phyloP scores from a whole-genome alignment of 2,329 filamentous ascomycete species.

The Penicillium sp. region DNA sequence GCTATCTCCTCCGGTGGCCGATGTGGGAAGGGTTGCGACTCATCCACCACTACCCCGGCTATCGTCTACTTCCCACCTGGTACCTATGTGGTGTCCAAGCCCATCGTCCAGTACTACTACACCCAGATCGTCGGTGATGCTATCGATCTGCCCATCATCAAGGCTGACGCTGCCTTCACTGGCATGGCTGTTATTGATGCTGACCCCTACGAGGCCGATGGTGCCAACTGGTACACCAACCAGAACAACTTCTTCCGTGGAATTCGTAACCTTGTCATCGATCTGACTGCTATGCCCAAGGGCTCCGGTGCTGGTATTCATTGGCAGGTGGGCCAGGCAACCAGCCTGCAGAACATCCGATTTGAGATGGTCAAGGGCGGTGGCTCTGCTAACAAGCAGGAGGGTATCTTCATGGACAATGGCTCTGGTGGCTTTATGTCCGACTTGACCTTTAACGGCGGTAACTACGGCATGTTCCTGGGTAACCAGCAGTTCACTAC shows the following conservation, averaged over 20 bases:
- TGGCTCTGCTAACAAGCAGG: conserved; percentile 64
- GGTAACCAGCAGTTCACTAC: conserved; percentile 87
- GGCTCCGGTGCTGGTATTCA: conserved; percentile 69
- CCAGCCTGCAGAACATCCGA: conserved; percentile 75
- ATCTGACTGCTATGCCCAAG: conserved; percentile 65
- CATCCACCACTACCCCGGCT: conserved; percentile 77
- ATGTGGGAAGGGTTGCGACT: conserved; percentile 80
- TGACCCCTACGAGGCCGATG: conserved; percentile 72
- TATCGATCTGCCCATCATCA: conserved; percentile 68
- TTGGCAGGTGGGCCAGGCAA: conserved; percentile 84
- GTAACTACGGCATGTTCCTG: conserved; percentile 73
- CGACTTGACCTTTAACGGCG: conserved; percentile 80
- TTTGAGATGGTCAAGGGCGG: conserved; percentile 74
- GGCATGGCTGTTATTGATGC: conserved; percentile 90
- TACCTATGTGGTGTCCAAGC: conserved; percentile 76
- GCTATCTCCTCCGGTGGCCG: conserved; percentile 76
- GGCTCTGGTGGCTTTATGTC: conserved; percentile 81
- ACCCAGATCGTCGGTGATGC: conserved; percentile 89
- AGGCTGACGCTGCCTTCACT: conserved; percentile 67
- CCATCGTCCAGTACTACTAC: conserved; percentile 86
- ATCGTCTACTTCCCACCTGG: conserved; percentile 90
- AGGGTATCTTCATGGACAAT: conserved; percentile 82
- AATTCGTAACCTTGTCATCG: conserved; percentile 78
- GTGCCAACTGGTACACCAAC: conserved; percentile 75
- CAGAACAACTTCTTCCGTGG: conserved; percentile 83